phyloP scores from a whole-genome alignment of 108 stramenopile genomes.

The Nitzschia inconspicua region DNA sequence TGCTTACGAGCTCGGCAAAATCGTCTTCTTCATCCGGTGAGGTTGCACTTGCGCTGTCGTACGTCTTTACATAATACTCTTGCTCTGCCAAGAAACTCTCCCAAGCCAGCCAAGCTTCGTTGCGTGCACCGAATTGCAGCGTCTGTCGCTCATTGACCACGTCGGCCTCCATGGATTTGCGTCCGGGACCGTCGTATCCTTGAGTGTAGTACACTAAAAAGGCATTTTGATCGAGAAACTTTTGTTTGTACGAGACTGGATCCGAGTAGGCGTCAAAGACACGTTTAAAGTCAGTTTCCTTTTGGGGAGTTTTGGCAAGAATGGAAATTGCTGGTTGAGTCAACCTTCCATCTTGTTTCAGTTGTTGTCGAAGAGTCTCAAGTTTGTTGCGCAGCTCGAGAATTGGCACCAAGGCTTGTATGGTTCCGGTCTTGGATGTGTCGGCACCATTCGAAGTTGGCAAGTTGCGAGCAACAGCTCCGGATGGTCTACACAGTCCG shows the following conservation, averaged over 20 bases:
- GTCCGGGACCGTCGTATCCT: slow-evolving; percentile 79
- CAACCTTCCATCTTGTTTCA: neutral
- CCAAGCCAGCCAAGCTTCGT: slow-evolving; percentile 77
- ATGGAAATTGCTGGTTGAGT: neutral
- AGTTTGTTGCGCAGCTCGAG: slow-evolving; percentile 36
- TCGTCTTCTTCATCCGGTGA: slow-evolving; percentile 6
- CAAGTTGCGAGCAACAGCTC: slow-evolving; percentile 49
- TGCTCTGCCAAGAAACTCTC: slow-evolving; percentile 63
- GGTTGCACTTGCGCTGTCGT: neutral
- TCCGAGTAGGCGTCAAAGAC: slow-evolving; percentile 80
- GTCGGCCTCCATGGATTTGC: slow-evolving; percentile 52
- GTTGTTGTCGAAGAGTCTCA: slow-evolving; percentile 14
- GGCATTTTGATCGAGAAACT: slow-evolving; percentile 82
- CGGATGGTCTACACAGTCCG: too few relatives aligned
- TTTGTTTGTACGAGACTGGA: slow-evolving; percentile 80
- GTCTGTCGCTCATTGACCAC: slow-evolving; percentile 50
- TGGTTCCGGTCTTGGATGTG: slow-evolving; percentile 47
- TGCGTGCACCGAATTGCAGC: slow-evolving; percentile 69
- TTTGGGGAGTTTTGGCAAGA: slow-evolving; percentile 25
- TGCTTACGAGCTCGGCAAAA: slow-evolving; percentile 3
- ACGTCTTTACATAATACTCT: slow-evolving; percentile 19
- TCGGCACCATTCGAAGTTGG: slow-evolving; percentile 64
- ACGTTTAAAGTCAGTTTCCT: slow-evolving; percentile 66
- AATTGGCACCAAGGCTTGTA: slow-evolving; percentile 55
- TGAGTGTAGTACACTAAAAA: slow-evolving; percentile 86